Evolutionary conservation across 179 eudicot genomes (phyloP).

Genomic region (Spinacia oleracea): DNA sequence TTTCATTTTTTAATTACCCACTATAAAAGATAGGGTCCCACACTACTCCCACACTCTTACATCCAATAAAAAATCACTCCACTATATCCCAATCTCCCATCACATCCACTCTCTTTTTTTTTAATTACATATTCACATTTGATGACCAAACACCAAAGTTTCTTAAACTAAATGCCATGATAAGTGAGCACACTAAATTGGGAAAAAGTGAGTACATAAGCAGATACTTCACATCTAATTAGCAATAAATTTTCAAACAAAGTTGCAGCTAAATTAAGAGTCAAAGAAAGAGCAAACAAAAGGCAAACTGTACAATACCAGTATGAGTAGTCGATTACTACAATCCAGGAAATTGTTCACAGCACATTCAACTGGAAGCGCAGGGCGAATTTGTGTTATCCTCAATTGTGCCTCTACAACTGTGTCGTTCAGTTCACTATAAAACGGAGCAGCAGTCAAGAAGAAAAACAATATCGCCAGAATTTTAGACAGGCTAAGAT

Average conservation of each 20-base stretch:
- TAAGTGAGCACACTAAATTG: no score
- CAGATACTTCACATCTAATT: neutral
- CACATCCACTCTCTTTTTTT: no score
- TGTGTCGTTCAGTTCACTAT: conserved; percentile 91
- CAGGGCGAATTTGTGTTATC: conserved; percentile 77
- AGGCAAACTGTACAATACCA: conserved; percentile 50
- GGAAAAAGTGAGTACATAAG: no score
- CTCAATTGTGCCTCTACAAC: conserved; percentile 87
- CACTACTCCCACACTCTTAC: no score
- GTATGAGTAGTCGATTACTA: conserved; percentile 74
- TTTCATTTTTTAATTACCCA: no score
- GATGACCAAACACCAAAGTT: no score
- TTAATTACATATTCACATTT: no score
- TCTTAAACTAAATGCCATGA: no score
- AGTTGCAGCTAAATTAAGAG: neutral
- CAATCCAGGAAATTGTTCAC: conserved; percentile 51
- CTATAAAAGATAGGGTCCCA: no score
- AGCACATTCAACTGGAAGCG: conserved; percentile 55
- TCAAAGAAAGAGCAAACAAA: neutral
- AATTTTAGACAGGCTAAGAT: neutral
- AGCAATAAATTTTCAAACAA: neutral
- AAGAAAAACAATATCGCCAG: neutral
- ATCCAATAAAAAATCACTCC: no score
- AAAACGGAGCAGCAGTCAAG: conserved; percentile 21
- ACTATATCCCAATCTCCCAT: no score